Base-by-base conservation (phyloP, 148 eudicot species). In the Dysphania ambrosioides region DNA sequence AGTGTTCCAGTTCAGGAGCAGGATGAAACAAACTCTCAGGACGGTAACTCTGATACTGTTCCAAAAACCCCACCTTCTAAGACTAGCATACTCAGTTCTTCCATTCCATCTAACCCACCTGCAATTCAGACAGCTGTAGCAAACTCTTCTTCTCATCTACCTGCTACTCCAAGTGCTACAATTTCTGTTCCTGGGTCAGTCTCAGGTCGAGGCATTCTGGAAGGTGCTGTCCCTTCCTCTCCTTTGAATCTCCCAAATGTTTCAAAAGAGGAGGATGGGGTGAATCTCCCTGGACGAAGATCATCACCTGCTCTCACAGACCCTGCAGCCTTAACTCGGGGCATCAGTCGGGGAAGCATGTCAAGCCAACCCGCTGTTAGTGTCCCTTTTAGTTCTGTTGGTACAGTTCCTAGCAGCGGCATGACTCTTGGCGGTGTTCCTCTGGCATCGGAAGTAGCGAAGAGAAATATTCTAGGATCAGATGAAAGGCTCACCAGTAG, bases 61-160 rank as follows among this genome's bases (percentile, higher is more conserved):
- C 83, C 93, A 16, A 92, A 80, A 78, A 96, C 97, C 61, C 97
- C 93, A 29, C 84, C 94, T 49, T 80, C 97, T 67, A 96, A 92
- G 85, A 82, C 73, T 77, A 77, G 86, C 79, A 31, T 78, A 26
- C 81, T 82, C 66, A 80, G 85, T 77, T 82, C 89, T 77, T 81
- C 91, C 75, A 84, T 75, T 81, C 86, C 93, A 69, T 66, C 79
- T 51, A 92, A 85, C 75, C 83, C 93, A 70, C 77, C 83, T 13
- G 84, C 83, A 38, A 83, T 81, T 80, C 88, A 81, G 77, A 75
- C 83, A 24, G 69, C 79, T 77, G 44, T 81, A 57, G 32, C 78
- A 40, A 83, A 70, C 80, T 73, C 78, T 73, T 80, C 82, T 47
- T 53, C 77, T 66, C 87, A 69, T 32, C 42, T 79, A 36, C 72